phyloP scores from a whole-genome alignment of 768 basidiomycete species.

The Tricholoma bakamatsutake region DNA sequence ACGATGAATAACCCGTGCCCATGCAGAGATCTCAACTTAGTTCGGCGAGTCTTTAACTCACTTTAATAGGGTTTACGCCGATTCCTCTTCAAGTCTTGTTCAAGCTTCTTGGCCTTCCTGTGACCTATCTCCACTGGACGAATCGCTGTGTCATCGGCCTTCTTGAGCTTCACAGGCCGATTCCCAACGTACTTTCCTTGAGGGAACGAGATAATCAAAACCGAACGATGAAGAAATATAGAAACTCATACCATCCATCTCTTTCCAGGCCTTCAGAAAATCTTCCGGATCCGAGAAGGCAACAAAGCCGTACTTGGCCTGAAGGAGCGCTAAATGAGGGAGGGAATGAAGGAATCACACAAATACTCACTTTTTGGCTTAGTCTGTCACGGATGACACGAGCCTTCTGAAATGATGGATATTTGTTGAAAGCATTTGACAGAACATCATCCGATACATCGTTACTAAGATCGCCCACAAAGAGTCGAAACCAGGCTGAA shows the following conservation, averaged over 20 bases:
- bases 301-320: conserved; percentile 98
- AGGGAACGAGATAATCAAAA: conserved; percentile 5
- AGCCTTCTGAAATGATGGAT: conserved; percentile 89
- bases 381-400: conserved; percentile 92
- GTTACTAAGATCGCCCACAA: conserved; percentile 96
- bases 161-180: conserved; percentile 93
- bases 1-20: conserved; percentile 1
- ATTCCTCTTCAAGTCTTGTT: conserved; percentile 90
- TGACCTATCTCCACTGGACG: conserved; percentile 91
- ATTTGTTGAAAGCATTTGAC: conserved; percentile 89
- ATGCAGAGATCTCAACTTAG: not conserved
- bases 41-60: not conserved
- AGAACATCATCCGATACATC: conserved; percentile 97
- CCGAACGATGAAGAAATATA: not conserved
- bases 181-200: conserved; percentile 96
- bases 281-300: conserved; percentile 98
- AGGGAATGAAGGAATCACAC: not conserved
- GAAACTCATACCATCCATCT: conserved; percentile 84
- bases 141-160: conserved; percentile 83
- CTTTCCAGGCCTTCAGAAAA: conserved; percentile 97
- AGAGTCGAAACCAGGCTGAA: conserved; percentile 93
- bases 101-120: conserved; percentile 85
- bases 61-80: conserved; percentile 76
- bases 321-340: conserved; percentile 4
- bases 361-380: conserved; percentile 72